Base-by-base conservation (phyloP, 2,329 filamentous ascomycete genomes). In the Cladosporium colombiae region DNA sequence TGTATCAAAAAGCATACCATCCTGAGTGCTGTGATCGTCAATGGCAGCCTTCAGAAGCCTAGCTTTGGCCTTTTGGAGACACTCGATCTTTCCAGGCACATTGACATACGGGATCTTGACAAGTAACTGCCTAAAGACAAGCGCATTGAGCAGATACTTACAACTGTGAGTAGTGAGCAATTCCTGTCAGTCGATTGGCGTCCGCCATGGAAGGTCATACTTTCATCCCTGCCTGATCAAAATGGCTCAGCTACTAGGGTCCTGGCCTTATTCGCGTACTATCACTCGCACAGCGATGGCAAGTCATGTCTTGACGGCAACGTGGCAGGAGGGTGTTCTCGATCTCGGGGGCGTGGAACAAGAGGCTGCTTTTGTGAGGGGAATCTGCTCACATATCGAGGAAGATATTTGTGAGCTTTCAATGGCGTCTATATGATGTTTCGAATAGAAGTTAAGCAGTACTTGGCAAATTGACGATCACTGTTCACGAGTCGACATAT, bases 211-310 rank as follows among this genome's bases (percentile, higher is more conserved):
- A 76, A 75, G 46, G 74, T 82, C n/a, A 70, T 78, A 35, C 73
- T 82, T 6, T 64, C 77, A 5, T 76, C 76, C 11, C 23, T 62
- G 23, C n/a, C n/a, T 23, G 14, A 1, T 16, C 23, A 25, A 21
- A 5, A 16, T 16, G 10, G 27, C 53, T 18, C 53, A 27, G 27
- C 37, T 18, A 25, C 50, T 14, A 63, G 50, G 31, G 69, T 72
- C 11, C 60, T 65, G 7, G 49, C 82, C 7, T 73, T 76, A 0
- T 83, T 82, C 62, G 71, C 75, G 0, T 82, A 74, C 69, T 83
- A 80, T 0, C 82, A 84, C 70, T 71, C 74, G 1, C 72, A 81
- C 3, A 79, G 78, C 8, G 82, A 84, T 67, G 82, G 81, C 0
- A 76, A 75, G 44, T 78, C 77, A 0, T 71, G 71, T 75, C 5